Conservation (phyloP, 2,329 filamentous ascomycete species). For the Chalara sp. region DNA sequence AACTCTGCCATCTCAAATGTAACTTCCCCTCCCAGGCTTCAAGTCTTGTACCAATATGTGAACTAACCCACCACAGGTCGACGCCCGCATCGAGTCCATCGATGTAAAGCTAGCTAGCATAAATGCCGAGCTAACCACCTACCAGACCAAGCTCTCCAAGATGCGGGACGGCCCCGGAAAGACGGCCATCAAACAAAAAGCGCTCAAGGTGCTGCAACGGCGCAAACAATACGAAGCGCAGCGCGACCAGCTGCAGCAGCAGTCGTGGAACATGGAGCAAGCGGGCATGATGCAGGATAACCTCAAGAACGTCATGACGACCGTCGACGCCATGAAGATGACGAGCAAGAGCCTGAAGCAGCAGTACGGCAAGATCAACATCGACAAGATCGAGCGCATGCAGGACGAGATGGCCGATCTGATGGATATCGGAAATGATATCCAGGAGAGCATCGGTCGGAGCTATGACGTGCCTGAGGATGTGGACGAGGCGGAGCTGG, state of each 20-base stretch:
- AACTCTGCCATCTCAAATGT: conserved; percentile 77
- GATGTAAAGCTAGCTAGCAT: conserved; percentile 92
- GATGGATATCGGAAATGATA: conserved; percentile 96
- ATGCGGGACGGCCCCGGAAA: conserved; percentile 97
- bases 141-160: conserved; percentile 80
- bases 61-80: conserved; percentile 45
- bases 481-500: conserved; percentile 91
- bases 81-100: conserved; percentile 75
- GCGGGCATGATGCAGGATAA: conserved; percentile 98
- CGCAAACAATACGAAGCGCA: conserved; percentile 92
- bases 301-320: conserved; percentile 96
- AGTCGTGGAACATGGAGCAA: conserved; percentile 99
- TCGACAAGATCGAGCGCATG: conserved; percentile 94
- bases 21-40: conserved; percentile 16
- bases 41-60: conserved; percentile 6
- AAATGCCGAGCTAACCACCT: conserved; percentile 81
- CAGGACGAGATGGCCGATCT: conserved; percentile 99
- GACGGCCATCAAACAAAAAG: conserved; percentile 85
- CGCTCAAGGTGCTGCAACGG: conserved; percentile 86
- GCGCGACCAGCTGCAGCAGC: conserved; percentile 86
- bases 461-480: conserved; percentile 96
- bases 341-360: conserved; percentile 88
- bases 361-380: conserved; percentile 95
- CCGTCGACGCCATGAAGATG: conserved; percentile 94
- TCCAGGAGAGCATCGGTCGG: conserved; percentile 86